These are phyloP conservation scores for Tolypocladium paradoxum DNA, from an alignment of 2,329 filamentous ascomycete species.

Conservation along the genomic window DNA sequence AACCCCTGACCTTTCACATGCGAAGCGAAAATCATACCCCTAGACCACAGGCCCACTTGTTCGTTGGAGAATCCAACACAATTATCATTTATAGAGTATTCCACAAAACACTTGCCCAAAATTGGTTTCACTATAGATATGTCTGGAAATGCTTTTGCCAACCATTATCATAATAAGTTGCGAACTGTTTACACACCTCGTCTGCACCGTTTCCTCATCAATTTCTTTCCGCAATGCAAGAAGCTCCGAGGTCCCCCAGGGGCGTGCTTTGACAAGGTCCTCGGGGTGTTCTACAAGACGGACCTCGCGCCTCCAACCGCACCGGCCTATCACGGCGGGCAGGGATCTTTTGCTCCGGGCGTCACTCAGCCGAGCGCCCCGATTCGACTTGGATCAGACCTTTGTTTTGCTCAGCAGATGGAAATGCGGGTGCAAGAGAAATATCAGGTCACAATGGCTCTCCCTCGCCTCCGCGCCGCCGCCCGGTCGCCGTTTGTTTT, in stretches of 20 bases:
- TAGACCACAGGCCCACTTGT: neutral
- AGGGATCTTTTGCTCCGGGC: slow-evolving; percentile 7
- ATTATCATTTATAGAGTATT: too few species aligned
- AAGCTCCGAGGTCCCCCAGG: neutral
- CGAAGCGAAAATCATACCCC: neutral
- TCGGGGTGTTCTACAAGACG: slow-evolving; percentile 6
- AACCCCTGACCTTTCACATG: too few species aligned
- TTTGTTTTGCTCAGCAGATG: slow-evolving; percentile 2
- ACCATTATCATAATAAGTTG: neutral
- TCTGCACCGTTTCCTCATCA: too few species aligned
- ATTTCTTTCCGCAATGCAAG: neutral
- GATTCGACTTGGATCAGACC: slow-evolving; percentile 1
- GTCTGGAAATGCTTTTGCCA: too few species aligned
- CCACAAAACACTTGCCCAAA: too few species aligned
- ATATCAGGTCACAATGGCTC: slow-evolving; percentile 2
- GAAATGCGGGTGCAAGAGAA: slow-evolving; percentile 3
- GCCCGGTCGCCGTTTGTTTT: neutral
- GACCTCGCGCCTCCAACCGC: neutral
- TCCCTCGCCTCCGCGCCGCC: neutral
- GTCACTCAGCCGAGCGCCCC: neutral
- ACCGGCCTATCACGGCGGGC: slow-evolving; percentile 2
- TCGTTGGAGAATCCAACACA: too few species aligned
- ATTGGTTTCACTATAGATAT: too few species aligned
- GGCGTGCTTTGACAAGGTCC: neutral
- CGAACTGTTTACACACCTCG: too few species aligned